Evolutionary conservation across 148 eudicot genomes (phyloP), one percentile per base, ranked within the genome.

Genomic region (Amaranthus hypochondriacus): DNA sequence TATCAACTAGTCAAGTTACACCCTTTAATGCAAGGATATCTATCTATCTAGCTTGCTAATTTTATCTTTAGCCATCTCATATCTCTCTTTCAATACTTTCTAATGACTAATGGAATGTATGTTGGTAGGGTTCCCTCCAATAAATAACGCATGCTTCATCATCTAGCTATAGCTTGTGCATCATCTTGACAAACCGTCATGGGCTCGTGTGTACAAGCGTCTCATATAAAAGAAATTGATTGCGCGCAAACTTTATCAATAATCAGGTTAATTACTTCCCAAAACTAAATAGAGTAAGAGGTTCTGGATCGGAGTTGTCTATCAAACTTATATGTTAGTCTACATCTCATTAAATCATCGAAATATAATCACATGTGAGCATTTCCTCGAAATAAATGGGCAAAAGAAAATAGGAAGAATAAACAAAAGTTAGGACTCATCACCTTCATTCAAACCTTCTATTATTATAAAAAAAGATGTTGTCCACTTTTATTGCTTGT

Each of bases 71-170:
- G 28, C 62, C 5, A 7, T 14, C 48, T 44, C 13, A 3, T 53
- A 67, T 62, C 65, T 59, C 56, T 52, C 66, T 9, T 9, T 43
- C 11, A 62, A 54, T 53, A 55, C 42, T 62, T 70, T 76, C 15
- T 59, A 51, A 62, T 59, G 56, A 70, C 15, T 59, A 51, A 62
- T 59, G 56, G 75, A 59, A 72, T 72, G 48, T 72, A 13, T 47
- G 15, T 64, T 60, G 1, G 39, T 28, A 28, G 59, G 74, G 74
- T 62, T 76, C 69, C 70, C 70, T 76, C 60, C 58, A 58, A 4
- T n/a, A n/a, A 13, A 12, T 70, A 62, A 54, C 76, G 68, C 70
- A 61, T 73, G 76, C 76, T 73, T 62, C 39, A 62, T 56, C 21
- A 4, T 28, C 48, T 49, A 60, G 5, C 13, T 10, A 14, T 21